These are phyloP conservation scores for Phaeosphaeria sp. DNA, from an alignment of 2,329 filamentous ascomycete genomes.

Conservation along the genomic window DNA sequence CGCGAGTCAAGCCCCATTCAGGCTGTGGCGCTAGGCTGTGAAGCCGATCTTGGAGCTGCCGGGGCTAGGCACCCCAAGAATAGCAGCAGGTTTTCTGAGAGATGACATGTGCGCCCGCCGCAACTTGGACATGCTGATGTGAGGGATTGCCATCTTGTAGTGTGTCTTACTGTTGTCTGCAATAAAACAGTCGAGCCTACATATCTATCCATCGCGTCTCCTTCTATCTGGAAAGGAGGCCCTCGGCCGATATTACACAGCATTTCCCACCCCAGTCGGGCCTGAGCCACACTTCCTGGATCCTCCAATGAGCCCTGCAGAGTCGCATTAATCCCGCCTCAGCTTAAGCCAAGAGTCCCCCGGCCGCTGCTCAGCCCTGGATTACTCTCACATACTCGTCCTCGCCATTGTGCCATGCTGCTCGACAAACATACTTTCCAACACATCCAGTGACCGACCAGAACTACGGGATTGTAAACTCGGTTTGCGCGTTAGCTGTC, in stretches of 20 bases:
- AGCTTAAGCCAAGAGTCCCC: slow-evolving; percentile 30
- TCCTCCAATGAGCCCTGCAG: slow-evolving; percentile 18
- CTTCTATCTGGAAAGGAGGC: not conserved
- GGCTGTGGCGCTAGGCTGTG: slow-evolving; percentile 17
- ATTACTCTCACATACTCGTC: slow-evolving; percentile 9
- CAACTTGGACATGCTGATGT: slow-evolving; percentile 17
- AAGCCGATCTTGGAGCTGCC: slow-evolving; percentile 13
- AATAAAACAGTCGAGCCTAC: not conserved
- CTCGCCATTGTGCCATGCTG: not conserved
- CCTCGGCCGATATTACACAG: not conserved
- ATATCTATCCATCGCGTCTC: not conserved
- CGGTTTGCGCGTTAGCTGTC: slow-evolving; percentile 4
- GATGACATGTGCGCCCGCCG: slow-evolving; percentile 18
- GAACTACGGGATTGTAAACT: not conserved
- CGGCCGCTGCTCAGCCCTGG: slow-evolving; percentile 29
- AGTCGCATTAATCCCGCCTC: slow-evolving; percentile 18
- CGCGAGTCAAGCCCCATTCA: slow-evolving; percentile 20
- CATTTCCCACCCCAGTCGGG: not conserved
- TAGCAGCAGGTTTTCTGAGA: slow-evolving; percentile 29
- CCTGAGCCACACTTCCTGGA: slow-evolving; percentile 25
- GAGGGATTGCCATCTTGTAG: slow-evolving; percentile 4
- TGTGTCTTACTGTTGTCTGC: not conserved
- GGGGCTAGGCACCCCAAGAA: slow-evolving; percentile 18
- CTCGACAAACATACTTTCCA: not conserved
- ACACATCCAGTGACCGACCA: not conserved